These are phyloP conservation scores for Sclerotinia glacialis DNA, from an alignment of 2,329 filamentous ascomycete species.

Conservation along the genomic window DNA sequence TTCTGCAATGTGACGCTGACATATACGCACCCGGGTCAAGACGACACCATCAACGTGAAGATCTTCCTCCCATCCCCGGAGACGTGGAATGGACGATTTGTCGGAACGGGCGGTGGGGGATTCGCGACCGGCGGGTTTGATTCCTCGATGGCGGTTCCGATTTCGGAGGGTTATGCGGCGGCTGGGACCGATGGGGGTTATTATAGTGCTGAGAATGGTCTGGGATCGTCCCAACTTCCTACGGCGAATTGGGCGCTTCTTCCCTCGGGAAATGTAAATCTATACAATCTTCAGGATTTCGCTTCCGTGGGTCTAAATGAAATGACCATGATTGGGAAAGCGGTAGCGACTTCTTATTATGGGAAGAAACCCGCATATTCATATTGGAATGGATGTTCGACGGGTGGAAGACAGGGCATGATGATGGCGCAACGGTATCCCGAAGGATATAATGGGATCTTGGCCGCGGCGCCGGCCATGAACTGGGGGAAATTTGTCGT, in stretches of 20 bases:
- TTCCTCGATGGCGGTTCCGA: neutral
- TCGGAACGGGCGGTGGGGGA: constrained; percentile 11
- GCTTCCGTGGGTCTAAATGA: constrained; percentile 42
- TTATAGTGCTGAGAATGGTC: no score
- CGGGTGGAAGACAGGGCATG: constrained; percentile 42
- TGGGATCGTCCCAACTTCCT: fast-evolving
- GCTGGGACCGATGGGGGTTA: constrained; percentile 18
- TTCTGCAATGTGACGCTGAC: constrained; percentile 23
- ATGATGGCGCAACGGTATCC: constrained; percentile 43
- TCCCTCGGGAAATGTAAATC: constrained; percentile 28
- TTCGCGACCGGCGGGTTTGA: neutral
- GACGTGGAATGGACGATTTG: constrained; percentile 18
- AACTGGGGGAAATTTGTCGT: constrained; percentile 27
- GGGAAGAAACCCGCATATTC: constrained; percentile 38
- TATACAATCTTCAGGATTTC: constrained; percentile 40
- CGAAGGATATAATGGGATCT: constrained; percentile 43
- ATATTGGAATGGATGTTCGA: constrained; percentile 43
- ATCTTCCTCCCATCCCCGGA: constrained; percentile 31
- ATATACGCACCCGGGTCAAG: constrained; percentile 34
- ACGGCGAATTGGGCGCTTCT: constrained; percentile 13
- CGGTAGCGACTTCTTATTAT: constrained; percentile 40
- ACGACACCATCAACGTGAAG: constrained; percentile 32
- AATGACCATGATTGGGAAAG: constrained; percentile 38
- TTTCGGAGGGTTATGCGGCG: neutral
- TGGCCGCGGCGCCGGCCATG: constrained; percentile 42